phyloP scores from a whole-genome alignment of 495 filamentous ascomycete genomes.

The Aspergillus nidulans region DNA sequence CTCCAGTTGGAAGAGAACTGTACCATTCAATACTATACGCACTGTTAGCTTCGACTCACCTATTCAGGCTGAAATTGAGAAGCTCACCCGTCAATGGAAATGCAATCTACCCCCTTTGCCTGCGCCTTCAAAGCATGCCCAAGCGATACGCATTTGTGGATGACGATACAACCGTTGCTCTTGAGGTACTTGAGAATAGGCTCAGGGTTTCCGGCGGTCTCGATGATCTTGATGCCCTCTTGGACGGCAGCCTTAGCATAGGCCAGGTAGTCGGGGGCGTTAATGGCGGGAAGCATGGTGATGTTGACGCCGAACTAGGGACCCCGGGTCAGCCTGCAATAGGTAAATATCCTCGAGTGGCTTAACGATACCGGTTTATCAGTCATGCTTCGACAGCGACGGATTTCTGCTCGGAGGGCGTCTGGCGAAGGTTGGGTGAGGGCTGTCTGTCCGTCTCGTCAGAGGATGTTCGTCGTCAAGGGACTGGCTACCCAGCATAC shows the following conservation, averaged over 20 bases:
- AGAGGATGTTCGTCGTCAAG: neutral
- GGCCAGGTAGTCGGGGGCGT: constrained; percentile 9
- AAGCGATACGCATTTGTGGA: constrained; percentile 5
- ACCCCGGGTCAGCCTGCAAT: neutral
- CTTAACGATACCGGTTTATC: constrained; percentile 1
- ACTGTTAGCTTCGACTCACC: neutral
- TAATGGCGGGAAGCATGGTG: constrained; percentile 9
- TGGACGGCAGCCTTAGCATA: constrained; percentile 7
- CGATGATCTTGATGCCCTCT: constrained; percentile 8
- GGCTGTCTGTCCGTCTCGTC: neutral
- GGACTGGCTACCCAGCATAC: neutral
- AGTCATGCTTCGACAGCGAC: constrained; percentile 6
- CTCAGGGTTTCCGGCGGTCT: constrained; percentile 7
- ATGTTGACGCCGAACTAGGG: constrained; percentile 13
- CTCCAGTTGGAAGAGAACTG: neutral
- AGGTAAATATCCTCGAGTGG: neutral
- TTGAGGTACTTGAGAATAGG: constrained; percentile 5
- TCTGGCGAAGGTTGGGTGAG: neutral
- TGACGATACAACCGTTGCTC: neutral
- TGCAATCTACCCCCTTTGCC: constrained; percentile 5
- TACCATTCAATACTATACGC: constrained; percentile 5
- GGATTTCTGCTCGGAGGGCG: constrained; percentile 1
- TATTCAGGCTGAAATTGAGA: neutral
- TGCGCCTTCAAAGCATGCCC: constrained; percentile 5
- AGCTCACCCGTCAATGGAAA: constrained; percentile 9